Percentiles rank a stretch among this genome's conserved stretches.
These are phyloP conservation scores for Komagataella phaffii DNA, from an alignment of 805 yeast genomes.

Conservation along the genomic window DNA sequence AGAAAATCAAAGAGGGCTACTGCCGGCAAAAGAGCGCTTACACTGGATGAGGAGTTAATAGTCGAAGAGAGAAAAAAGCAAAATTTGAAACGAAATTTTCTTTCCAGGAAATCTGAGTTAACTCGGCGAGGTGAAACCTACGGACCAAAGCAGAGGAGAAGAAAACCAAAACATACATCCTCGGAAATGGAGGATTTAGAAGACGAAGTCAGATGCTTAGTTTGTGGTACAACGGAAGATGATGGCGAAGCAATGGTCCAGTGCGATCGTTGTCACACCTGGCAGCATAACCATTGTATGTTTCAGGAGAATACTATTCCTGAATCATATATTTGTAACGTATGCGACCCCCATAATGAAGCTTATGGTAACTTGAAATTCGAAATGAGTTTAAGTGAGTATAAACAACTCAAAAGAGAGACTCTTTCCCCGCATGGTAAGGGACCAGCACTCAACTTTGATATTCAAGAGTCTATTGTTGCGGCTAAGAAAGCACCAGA, in stretches of 20 bases:
- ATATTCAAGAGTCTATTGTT: background rate
- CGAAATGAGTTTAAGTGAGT: conserved; percentile 17
- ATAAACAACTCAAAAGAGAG: conserved; percentile 2
- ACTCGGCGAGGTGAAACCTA: no score
- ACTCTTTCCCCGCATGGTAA: background rate
- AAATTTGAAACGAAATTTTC: conserved; percentile 3
- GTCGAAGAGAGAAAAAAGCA: conserved; percentile 4
- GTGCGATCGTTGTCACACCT: conserved; percentile 52
- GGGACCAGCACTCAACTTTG: background rate
- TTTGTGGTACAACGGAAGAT: conserved; percentile 45
- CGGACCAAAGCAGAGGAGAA: background rate
- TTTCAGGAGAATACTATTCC: conserved; percentile 33
- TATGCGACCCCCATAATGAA: conserved; percentile 28
- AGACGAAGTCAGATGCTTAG: conserved; percentile 39
- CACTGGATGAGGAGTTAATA: background rate
- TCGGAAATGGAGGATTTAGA: conserved; percentile 13
- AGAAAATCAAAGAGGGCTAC: conserved; percentile 2
- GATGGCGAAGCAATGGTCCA: conserved; percentile 48
- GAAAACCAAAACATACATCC: conserved; percentile 5
- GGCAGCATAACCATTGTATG: conserved; percentile 64
- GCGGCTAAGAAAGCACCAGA: background rate
- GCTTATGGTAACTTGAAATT: conserved; percentile 19
- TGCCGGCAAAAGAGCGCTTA: conserved; percentile 1
- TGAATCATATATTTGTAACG: conserved; percentile 35
- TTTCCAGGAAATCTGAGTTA: conserved; percentile 4